Evolutionary conservation across 176 grass and related monocot genomes (phyloP), one percentile per base, ranked within the genome.

Genomic region (Chloris gayana): DNA sequence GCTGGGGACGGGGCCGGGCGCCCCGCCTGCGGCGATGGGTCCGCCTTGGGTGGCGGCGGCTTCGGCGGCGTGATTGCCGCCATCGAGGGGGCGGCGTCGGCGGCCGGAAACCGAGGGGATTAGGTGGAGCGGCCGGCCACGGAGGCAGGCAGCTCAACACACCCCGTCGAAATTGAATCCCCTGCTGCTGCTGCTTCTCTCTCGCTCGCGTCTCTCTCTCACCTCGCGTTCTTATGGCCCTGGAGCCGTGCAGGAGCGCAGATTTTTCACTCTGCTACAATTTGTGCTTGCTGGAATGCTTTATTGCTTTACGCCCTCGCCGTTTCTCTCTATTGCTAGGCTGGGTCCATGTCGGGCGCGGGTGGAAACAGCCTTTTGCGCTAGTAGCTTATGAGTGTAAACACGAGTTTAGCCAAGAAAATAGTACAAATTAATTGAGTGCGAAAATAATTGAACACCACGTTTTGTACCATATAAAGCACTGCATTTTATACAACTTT

Each of bases 311-410:
- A 70, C 21, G 58, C 72, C 72, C 78, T 77, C 65, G 10, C 42
- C 12, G 44, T 87, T 85, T 72, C 65, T 73, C 22, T 73, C 68
- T 79, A 61, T 83, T 79, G 69, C 11, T 69, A 32, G 15, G 53
- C n/a, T 47, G 46, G 67, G 65, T 67, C 53, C 61, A 25, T 38
- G 32, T 84, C 69, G 63, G 61, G 69, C 75, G 12, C 7, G 22
- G 17, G 11, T 71, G 24, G 33, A 24, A 29, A 34, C 69, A 10
- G 26, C 42, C 29, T 77, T 69, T 78, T 64, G 33, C 73, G 44
- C 38, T 68, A 58, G 5, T 68, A 58, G 5, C 14, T 32, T 25
- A 2, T 25, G 37, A 44, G 10, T 59, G 22, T 60, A 24, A 14
- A 60, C 10, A 58, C 22, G 54, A 58, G 21, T 24, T 53, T 7